Evolutionary conservation across 1,284 basidiomycete genomes (phyloP).

Genomic region (Peniophora sp.): DNA sequence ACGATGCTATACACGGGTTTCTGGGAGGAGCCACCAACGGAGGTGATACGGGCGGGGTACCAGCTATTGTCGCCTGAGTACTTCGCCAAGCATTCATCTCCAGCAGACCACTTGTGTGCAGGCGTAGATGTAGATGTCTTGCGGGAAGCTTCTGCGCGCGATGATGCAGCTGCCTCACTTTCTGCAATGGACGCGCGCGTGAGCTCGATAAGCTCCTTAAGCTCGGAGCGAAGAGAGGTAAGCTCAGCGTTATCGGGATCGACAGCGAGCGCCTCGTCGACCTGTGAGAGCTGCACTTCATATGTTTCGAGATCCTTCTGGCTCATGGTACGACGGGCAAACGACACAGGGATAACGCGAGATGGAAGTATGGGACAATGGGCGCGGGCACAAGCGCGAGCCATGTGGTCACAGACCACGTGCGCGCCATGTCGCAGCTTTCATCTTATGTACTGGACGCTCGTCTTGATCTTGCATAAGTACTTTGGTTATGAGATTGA

Average conservation of each 20-base stretch:
- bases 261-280: conserved; percentile 75
- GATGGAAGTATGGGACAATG: neutral
- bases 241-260: conserved; percentile 83
- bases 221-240: conserved; percentile 69
- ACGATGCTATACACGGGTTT: conserved; percentile 88
- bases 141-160: conserved; percentile 49
- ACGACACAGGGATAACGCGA: neutral
- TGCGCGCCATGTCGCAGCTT: neutral
- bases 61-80: conserved; percentile 85
- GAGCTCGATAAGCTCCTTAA: conserved; percentile 85
- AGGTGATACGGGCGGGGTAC: conserved; percentile 89
- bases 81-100: conserved; percentile 89
- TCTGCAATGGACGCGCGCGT: conserved; percentile 72
- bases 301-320: conserved; percentile 81
- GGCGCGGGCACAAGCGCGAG: neutral
- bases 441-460: no score
- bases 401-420: neutral
- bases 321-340: conserved; percentile 39
- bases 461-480: no score
- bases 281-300: conserved; percentile 84
- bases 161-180: conserved; percentile 49
- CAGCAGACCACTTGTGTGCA: conserved; percentile 64
- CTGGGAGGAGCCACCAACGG: conserved; percentile 78
- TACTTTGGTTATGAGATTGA: no score
- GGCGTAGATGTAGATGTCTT: conserved; percentile 38